Conservation (phyloP, 2,329 filamentous ascomycete genomes). For the Diplodia corticola region DNA sequence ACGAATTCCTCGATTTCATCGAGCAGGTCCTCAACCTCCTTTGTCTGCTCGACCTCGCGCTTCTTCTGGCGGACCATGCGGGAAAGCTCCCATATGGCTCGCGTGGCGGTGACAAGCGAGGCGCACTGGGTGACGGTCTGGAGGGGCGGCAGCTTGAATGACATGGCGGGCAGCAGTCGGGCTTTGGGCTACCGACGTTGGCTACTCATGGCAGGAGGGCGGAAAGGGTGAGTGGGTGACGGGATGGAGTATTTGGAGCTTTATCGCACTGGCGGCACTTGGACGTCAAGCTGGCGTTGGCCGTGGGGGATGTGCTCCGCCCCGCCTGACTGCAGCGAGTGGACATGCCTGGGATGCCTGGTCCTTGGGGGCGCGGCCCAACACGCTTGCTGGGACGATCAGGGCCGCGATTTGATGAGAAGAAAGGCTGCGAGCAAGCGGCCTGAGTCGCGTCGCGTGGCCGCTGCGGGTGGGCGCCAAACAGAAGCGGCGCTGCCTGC, state of each 20-base stretch:
- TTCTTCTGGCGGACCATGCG: conserved; percentile 20
- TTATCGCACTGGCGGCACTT: neutral
- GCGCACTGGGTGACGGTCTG: conserved; percentile 19
- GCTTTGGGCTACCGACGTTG: neutral
- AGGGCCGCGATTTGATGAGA: conserved; percentile 5
- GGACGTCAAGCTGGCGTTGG: neutral
- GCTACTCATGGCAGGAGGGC: neutral
- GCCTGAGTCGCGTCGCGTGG: conserved; percentile 6
- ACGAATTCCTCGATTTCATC: conserved; percentile 19
- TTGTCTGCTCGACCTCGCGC: conserved; percentile 9
- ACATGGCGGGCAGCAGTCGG: neutral
- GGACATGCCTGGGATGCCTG: conserved; percentile 4
- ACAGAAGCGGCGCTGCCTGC: neutral
- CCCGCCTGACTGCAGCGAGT: neutral
- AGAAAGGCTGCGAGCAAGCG: neutral
- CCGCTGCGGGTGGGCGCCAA: conserved; percentile 12
- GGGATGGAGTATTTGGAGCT: no score
- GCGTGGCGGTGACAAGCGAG: conserved; percentile 11
- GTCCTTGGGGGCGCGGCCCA: conserved; percentile 3
- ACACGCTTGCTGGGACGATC: neutral
- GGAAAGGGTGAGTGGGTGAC: neutral
- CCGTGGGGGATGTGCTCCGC: neutral
- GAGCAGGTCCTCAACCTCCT: conserved; percentile 16
- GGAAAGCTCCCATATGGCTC: conserved; percentile 20
- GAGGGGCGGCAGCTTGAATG: conserved; percentile 10